Percentiles rank a stretch among this genome's conserved stretches.
phyloP scores from a whole-genome alignment of 2,329 filamentous ascomycete genomes.

The Emericellopsis atlantica region DNA sequence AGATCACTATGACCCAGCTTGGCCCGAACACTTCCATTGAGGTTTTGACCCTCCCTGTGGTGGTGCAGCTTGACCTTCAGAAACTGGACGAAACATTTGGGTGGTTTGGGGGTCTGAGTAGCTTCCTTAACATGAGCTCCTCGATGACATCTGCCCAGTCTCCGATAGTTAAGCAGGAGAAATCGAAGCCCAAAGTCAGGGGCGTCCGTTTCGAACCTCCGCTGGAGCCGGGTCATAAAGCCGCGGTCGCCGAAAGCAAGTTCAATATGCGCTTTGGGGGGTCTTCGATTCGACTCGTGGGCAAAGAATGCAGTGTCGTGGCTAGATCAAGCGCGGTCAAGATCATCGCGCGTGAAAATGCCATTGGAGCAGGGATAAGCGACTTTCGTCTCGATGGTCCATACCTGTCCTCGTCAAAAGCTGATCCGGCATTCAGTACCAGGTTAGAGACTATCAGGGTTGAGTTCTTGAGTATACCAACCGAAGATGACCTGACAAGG shows the following conservation, averaged over 20 bases:
- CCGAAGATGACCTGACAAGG: conserved; percentile 68
- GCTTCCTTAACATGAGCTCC: conserved; percentile 75
- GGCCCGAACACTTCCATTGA: conserved; percentile 38
- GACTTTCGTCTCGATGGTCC: conserved; percentile 67
- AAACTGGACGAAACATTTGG: conserved; percentile 75
- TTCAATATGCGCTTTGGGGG: conserved; percentile 67
- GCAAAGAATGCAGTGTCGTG: conserved; percentile 61
- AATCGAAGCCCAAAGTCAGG: conserved; percentile 28
- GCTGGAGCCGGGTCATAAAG: conserved; percentile 33
- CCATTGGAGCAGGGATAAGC: conserved; percentile 60
- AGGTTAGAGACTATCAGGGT: conserved; percentile 55
- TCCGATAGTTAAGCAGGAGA: conserved; percentile 20
- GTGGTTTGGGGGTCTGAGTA: conserved; percentile 85
- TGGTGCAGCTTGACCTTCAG: conserved; percentile 64
- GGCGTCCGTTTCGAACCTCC: conserved; percentile 48
- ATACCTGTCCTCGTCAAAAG: conserved; percentile 36
- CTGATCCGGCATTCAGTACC: conserved; percentile 47
- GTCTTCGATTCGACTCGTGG: conserved; percentile 61
- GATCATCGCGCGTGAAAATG: conserved; percentile 60
- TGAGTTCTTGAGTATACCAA: conserved; percentile 61
- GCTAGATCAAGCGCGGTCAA: conserved; percentile 75
- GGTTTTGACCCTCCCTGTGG: conserved; percentile 64
- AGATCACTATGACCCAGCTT: conserved; percentile 35
- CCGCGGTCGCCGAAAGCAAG: conserved; percentile 45
- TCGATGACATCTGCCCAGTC: conserved; percentile 65